A percentile compares a stretch with the other conserved stretches of the same genome.
These are phyloP conservation scores for Pachysandra terminalis DNA, from an alignment of 164 flowering plant species.

Conservation along the genomic window DNA sequence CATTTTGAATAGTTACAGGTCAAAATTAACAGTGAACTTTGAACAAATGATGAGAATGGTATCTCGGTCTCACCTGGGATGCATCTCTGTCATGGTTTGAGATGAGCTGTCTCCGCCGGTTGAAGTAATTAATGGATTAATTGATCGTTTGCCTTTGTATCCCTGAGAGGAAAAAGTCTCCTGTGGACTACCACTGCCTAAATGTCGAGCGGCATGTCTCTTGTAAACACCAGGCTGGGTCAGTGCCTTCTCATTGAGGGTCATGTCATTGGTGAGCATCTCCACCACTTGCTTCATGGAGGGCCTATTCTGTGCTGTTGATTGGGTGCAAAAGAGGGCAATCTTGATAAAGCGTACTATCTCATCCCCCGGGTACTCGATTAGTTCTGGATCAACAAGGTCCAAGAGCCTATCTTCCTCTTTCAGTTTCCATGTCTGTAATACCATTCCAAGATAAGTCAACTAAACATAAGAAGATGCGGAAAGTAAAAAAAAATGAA, in stretches of 20 bases:
- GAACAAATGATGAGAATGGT: neutral
- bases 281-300: constrained; percentile 70
- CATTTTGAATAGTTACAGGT: no score
- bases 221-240: constrained; percentile 57
- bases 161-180: constrained; percentile 25
- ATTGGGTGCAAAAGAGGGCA: constrained; percentile 84
- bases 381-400: constrained; percentile 63
- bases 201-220: constrained; percentile 9
- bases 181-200: constrained; percentile 21
- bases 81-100: constrained; percentile 33
- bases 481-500: no score
- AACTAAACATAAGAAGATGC: neutral
- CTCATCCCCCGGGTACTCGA: constrained; percentile 49
- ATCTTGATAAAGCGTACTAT: constrained; percentile 65
- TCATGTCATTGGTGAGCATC: constrained; percentile 61
- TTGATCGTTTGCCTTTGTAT: constrained; percentile 27
- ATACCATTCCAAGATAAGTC: constrained; percentile 4
- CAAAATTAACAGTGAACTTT: neutral
- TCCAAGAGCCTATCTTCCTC: constrained; percentile 62
- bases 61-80: constrained; percentile 46
- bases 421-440: constrained; percentile 74
- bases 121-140: constrained; percentile 22
- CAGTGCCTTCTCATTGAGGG: constrained; percentile 46
- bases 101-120: constrained; percentile 13
- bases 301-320: constrained; percentile 59